These are phyloP conservation scores for Dactylella cylindrospora DNA, from an alignment of 2,329 filamentous ascomycete species.

Conservation along the genomic window DNA sequence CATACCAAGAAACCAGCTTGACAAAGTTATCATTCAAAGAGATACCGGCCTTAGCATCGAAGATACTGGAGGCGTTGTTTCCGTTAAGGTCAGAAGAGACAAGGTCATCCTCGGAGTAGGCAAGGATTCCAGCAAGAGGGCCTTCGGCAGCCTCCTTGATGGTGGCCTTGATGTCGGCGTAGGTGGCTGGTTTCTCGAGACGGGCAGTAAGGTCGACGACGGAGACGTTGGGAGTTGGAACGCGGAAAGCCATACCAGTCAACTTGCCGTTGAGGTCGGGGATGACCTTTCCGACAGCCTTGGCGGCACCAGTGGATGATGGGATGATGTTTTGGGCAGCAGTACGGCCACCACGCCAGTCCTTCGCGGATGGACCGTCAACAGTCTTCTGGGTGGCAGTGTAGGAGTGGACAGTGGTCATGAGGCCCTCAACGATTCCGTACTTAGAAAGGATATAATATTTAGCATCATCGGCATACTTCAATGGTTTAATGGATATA, in stretches of 20 bases:
- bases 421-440: constrained; percentile 95
- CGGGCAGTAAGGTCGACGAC: constrained; percentile 96
- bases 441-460: constrained; percentile 56
- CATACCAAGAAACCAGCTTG: constrained; percentile 98
- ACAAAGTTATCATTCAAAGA: constrained; percentile 97
- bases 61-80: constrained; percentile 92
- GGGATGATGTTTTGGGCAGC: constrained; percentile 99
- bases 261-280: constrained; percentile 98
- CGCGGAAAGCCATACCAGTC: constrained; percentile 99
- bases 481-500: background rate
- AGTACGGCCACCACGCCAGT: constrained; percentile 98
- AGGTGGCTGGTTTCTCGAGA: constrained; percentile 82
- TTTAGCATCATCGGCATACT: too few relatives aligned
- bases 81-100: constrained; percentile 94
- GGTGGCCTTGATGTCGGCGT: constrained; percentile 89
- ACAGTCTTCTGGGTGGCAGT: constrained; percentile 99
- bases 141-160: constrained; percentile 85
- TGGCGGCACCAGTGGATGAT: constrained; percentile 97
- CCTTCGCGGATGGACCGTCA: constrained; percentile 95
- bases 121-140: constrained; percentile 84
- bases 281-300: constrained; percentile 99
- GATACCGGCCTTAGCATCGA: constrained; percentile 99
- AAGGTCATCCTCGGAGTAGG: constrained; percentile 94
- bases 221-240: constrained; percentile 97
- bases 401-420: constrained; percentile 99